Evolutionary conservation across 371 early-diverging fungal species (phyloP).

Genomic region (Syncephalastrum contaminatum): DNA sequence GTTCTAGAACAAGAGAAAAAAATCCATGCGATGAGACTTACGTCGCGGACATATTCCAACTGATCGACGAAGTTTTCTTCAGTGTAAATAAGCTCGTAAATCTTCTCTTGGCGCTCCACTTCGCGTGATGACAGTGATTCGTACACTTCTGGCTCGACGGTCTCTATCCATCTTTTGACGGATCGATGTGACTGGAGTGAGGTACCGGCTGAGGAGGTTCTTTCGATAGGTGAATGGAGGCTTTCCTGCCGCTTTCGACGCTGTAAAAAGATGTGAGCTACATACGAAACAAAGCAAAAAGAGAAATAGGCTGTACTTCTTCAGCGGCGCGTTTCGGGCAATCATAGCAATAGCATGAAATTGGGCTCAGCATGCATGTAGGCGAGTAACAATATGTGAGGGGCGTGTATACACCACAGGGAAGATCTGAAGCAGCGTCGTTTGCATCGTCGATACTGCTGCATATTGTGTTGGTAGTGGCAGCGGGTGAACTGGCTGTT

Average conservation of each 20-base stretch:
- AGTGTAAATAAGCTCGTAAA: slow-evolving; percentile 88
- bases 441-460: slow-evolving; percentile 6
- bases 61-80: slow-evolving; percentile 91
- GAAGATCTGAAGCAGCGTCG: slow-evolving; percentile 21
- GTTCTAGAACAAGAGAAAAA: background rate
- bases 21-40: slow-evolving; percentile 9
- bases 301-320: slow-evolving; percentile 1
- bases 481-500: slow-evolving; percentile 5
- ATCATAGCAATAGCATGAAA: slow-evolving; percentile 80
- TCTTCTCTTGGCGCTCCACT: slow-evolving; percentile 87
- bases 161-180: slow-evolving; percentile 15
- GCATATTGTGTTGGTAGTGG: background rate
- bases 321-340: slow-evolving; percentile 58
- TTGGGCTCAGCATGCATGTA: slow-evolving; percentile 65
- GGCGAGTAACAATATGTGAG: slow-evolving; percentile 90
- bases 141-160: slow-evolving; percentile 14
- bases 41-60: slow-evolving; percentile 38
- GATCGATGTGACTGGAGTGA: slow-evolving; percentile 7
- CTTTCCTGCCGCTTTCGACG: background rate
- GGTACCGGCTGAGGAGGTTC: background rate
- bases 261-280: background rate
- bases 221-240: background rate
- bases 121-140: slow-evolving; percentile 44
- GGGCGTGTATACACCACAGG: slow-evolving; percentile 81
- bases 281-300: background rate